Evolutionary conservation across 2,329 filamentous ascomycete genomes (phyloP), one percentile per base, ranked within the genome.

Genomic region (Trichoderma pleuroti): DNA sequence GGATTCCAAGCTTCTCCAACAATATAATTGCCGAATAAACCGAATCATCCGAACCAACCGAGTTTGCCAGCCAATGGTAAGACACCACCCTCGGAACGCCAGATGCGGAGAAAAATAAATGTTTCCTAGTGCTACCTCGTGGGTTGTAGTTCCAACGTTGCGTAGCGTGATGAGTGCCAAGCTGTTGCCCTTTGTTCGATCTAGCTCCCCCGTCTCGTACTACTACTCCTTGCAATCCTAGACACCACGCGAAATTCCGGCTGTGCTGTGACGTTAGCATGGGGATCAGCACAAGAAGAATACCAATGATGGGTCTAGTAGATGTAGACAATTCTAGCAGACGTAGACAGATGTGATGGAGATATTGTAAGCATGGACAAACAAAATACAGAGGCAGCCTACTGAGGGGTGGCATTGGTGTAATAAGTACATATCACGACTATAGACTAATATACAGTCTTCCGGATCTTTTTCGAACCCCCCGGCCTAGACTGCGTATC

Each of bases 71-170:
- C 46, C 46, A 52, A 52, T 52, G 46, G 46, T 12, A 24, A 52
- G 21, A 8, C 11, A 52, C 56, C 56, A 59, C 10, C n/a, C 1
- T 24, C 14, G 12, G 18, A 24, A 24, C 18, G 42, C 1, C 18
- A 49, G 1, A 21, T 66, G 32, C 16, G 32, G 49, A 66, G 49
- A 6, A 66, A 24, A 30, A 46, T n/a, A 24, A 46, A 28, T 24
- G 12, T 14, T 28, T 11, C 52, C 24, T n/a, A 32, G 21, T 57
- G 8, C 34, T 32, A 32, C 52, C 18, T 52, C 28, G 11, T 52
- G 42, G 28, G 61, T 64, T 64, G 10, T 42, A 64, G 16, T 52
- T 34, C 11, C n/a, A 52, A 52, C 72, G 87, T 87, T 12, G 5
- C 28, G 32, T 67, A 42, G 30, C 28, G 52, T 26, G 52, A 46